These are phyloP conservation scores for Fagopyrum homotropicum DNA, from an alignment of 148 eudicot species.

Conservation along the genomic window DNA sequence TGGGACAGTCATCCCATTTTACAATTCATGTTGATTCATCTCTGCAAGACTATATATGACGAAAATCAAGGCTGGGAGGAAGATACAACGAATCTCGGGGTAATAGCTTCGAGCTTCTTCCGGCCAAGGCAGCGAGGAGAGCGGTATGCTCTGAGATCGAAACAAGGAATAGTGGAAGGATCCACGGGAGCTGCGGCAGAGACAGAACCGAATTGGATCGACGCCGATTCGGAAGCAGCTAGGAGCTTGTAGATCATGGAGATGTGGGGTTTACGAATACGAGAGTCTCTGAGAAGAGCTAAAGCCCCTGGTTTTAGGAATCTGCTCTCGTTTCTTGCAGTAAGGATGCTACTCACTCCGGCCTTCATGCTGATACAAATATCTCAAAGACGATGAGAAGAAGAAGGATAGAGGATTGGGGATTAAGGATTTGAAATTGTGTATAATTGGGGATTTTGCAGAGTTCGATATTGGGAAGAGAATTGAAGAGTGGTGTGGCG, in stretches of 20 bases:
- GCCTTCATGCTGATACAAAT: background rate
- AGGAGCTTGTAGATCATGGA: background rate
- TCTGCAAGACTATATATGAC: background rate
- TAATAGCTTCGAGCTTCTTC: conserved; percentile 9
- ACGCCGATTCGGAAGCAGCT: background rate
- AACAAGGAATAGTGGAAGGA: background rate
- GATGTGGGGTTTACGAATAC: conserved; percentile 9
- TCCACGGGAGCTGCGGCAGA: background rate
- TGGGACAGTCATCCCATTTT: no score
- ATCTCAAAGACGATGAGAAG: background rate
- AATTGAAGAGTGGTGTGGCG: background rate
- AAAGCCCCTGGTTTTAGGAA: conserved; percentile 16
- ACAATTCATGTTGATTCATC: no score
- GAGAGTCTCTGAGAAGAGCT: conserved; percentile 15
- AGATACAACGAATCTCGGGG: conserved; percentile 4
- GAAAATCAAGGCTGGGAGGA: conserved; percentile 5
- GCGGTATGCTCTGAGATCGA: conserved; percentile 2
- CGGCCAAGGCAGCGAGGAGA: conserved; percentile 8
- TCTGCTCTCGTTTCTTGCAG: background rate
- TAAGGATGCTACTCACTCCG: background rate
- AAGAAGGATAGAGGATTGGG: conserved; percentile 8
- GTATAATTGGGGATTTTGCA: background rate
- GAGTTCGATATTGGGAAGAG: background rate
- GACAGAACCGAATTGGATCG: background rate
- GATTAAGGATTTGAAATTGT: background rate